A percentile compares a stretch with the other conserved stretches of the same genome.
Conservation (phyloP, 495 filamentous ascomycete genomes). For the Penicillium mononematosum region DNA sequence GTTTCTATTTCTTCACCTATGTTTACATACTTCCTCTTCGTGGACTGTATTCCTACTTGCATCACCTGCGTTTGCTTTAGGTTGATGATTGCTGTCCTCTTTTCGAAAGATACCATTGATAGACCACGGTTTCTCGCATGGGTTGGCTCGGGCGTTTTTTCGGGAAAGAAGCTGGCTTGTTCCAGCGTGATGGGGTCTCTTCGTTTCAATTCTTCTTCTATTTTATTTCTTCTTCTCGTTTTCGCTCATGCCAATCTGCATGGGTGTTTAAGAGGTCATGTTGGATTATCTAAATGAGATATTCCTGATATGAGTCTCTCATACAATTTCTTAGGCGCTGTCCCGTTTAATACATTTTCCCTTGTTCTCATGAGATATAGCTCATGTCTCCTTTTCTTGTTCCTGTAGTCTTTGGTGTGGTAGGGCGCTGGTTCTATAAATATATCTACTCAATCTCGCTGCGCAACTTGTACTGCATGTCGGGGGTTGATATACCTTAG, state of each 20-base stretch:
- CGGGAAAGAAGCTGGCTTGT: constrained; percentile 5
- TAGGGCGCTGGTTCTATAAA: background rate
- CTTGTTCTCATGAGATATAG: background rate
- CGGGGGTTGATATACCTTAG: background rate
- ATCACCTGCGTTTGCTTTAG: constrained; percentile 6
- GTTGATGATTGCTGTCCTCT: constrained; percentile 11
- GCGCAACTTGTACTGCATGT: background rate
- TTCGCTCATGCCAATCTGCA: background rate
- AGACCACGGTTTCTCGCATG: constrained; percentile 37
- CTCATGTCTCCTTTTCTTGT: background rate
- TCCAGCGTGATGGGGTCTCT: background rate
- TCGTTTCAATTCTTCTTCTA: background rate
- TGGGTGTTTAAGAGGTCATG: background rate
- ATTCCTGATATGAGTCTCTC: background rate
- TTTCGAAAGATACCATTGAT: constrained; percentile 46
- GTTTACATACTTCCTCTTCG: constrained; percentile 12
- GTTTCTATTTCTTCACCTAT: background rate
- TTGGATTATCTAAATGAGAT: constrained; percentile 1
- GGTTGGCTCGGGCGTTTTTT: constrained; percentile 31
- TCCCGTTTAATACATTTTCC: constrained; percentile 3
- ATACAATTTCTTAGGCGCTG: background rate
- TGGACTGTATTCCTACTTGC: constrained; percentile 14
- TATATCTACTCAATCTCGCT: background rate
- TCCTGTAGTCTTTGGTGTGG: background rate
- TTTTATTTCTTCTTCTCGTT: background rate